Base-by-base conservation (phyloP, 192 early-diverging fungal genomes). In the Linnemannia zychae region DNA sequence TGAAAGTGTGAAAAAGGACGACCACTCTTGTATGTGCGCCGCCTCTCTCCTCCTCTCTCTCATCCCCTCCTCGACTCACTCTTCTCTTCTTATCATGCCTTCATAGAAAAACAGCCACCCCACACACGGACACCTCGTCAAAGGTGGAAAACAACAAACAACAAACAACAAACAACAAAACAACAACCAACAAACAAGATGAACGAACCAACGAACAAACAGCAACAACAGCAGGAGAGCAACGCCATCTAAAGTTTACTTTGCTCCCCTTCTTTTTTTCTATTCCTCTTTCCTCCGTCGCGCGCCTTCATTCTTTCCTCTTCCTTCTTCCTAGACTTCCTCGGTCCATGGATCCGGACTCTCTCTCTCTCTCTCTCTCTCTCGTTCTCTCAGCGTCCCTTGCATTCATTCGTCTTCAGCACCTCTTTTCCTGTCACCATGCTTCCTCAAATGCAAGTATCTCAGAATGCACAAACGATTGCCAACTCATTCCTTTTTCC, bases 171-270 rank as follows among this genome's bases (percentile, higher is more conserved):
- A 57, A 57, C 52, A 57, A 28, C 0, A 6, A 57, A 57, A 57
- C 52, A n/a, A n/a, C 15, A 50, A 50, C 49, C 18, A 53, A 53
- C 20, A 63, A 63, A 63, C 57, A 63, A 63, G 57, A 63, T 63
- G 57, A 63, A 57, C 6, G 24, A 28, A 28, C 12, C 11, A 63
- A 63, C 12, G 12, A 28, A 31, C 40, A 60, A 6, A 57, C 24
- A 31, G 28, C n/a, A 44, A 44, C 40, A 44, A 44, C 40, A 44
- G 9, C 40, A 44, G 40, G 4, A 44, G 40, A 44, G 40, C 40
- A 44, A 9, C 0, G 9, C 20, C 57, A 60, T 60, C 57, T 63
- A 63, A 63, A 13, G 57, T 63, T 31, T 28, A 33, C 12, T 31
- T 63, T n/a, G 24, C 31, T 15, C 50, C 40, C 9, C 9, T 9